Base-by-base conservation (phyloP, 169 alveolate species). In the Plasmodium sp. region DNA sequence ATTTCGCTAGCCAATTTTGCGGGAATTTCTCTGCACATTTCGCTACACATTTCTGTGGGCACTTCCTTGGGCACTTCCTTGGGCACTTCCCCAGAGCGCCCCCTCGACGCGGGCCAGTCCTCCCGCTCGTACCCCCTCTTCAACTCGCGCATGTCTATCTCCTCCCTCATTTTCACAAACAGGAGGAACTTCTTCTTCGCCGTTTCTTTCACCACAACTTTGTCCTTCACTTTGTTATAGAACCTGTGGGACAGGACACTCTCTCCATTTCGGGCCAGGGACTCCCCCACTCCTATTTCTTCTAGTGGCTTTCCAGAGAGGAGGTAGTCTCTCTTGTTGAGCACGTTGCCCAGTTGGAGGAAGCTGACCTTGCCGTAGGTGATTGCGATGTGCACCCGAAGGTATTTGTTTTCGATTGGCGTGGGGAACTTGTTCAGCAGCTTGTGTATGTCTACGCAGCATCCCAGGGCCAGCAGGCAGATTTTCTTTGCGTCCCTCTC, bases 391-490 rank as follows among this genome's bases (percentile, higher is more conserved):
- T 97, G 98, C 62, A 97, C 92, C 36, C 97, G 82, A 58, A 97
- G 81, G 27, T 81, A 93, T 73, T 96, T 93, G 56, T 95, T 96
- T 31, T 95, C 95, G 10, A 95, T 88, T n/a, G 96, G 96, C 0
- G 98, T 97, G 16, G 98, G 98, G 41, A 93, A 97, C 73, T 97
- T 96, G 51, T 97, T 96, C 22, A 97, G 83, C 1, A 97, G 83
- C 75, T 96, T 94, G 74, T 97, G 98, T 31, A 97, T 96, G 81
- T 97, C 98, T 71, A 84, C 93, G 31, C 98, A 97, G 36, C 98
- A 97, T 39, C 96, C 96, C 48, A 96, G 81, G 2, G 97, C 98
- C 14, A 88, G 71, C 2, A 84, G 71, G 27, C 97, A 96, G 74
- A 85, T 86, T 48, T 81, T 93, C 85, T 84, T 81, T 14, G 54